These are phyloP conservation scores for Ophiostoma pallidulum DNA, from an alignment of 2,329 filamentous ascomycete genomes.

Conservation along the genomic window DNA sequence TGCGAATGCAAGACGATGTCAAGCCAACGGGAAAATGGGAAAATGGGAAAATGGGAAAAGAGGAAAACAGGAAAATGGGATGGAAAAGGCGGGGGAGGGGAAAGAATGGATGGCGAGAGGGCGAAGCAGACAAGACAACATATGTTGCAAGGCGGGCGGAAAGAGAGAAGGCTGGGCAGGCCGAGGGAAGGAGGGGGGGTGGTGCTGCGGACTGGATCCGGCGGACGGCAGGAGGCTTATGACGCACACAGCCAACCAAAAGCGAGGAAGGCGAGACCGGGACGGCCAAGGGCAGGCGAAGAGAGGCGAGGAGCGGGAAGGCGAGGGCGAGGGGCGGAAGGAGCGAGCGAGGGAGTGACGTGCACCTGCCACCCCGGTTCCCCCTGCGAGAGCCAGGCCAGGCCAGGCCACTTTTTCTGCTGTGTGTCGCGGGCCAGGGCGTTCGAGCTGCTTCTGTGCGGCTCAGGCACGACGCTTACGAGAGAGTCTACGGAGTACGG, in stretches of 20 bases:
- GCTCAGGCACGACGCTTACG: too few species aligned
- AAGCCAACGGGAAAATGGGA: neutral
- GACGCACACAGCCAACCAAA: too few species aligned
- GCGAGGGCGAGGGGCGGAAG: too few species aligned
- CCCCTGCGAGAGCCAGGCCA: neutral
- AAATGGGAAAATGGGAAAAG: neutral
- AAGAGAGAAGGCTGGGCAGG: neutral
- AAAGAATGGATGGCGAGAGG: neutral
- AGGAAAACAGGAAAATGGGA: neutral
- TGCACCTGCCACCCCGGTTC: too few species aligned
- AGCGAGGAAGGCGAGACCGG: too few species aligned
- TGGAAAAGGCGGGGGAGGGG: neutral
- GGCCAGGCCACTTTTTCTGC: conserved; percentile 2
- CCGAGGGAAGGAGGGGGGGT: neutral
- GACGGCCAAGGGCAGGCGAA: too few species aligned
- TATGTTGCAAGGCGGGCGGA: neutral
- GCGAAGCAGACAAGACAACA: neutral
- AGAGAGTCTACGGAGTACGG: too few species aligned
- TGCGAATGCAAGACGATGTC: too few species aligned
- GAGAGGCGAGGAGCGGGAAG: too few species aligned
- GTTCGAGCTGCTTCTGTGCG: neutral
- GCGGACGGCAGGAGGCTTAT: too few species aligned
- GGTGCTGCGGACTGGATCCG: too few species aligned
- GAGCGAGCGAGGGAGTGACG: neutral
- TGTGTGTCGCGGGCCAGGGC: neutral